phyloP scores from a whole-genome alignment of 345 rosid species.

The Streptanthus diversifolius region DNA sequence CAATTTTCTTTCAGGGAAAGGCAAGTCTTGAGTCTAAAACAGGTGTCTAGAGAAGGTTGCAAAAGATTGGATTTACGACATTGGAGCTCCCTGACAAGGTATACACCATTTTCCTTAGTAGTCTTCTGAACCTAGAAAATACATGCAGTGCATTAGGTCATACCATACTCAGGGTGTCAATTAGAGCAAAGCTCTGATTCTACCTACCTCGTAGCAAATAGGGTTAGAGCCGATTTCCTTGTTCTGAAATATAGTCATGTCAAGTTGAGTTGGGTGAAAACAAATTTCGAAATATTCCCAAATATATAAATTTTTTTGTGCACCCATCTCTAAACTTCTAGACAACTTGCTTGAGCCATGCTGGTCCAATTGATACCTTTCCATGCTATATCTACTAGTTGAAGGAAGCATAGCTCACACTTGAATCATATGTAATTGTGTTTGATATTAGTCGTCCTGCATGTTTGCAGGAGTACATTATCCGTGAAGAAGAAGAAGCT shows the following conservation, averaged over 20 bases:
- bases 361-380: neutral
- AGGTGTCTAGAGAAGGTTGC: slow-evolving; percentile 42
- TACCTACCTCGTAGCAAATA: neutral
- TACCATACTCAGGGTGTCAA: slow-evolving; percentile 2
- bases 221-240: neutral
- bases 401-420: neutral
- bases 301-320: neutral
- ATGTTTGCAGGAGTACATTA: slow-evolving; percentile 23
- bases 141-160: slow-evolving; percentile 4
- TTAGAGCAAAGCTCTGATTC: neutral
- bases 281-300: neutral
- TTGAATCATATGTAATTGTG: slow-evolving; percentile 2
- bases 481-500: slow-evolving; percentile 17
- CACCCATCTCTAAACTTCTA: neutral
- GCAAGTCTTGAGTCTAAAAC: slow-evolving; percentile 52
- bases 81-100: slow-evolving; percentile 36
- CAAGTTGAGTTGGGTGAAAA: neutral
- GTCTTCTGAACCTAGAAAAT: neutral
- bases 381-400: neutral
- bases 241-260: neutral
- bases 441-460: neutral
- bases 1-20: slow-evolving; percentile 45
- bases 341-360: neutral
- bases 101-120: neutral
- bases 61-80: slow-evolving; percentile 12